Base-by-base conservation (phyloP, 345 rosid genomes). In the Aurinia saxatilis region DNA sequence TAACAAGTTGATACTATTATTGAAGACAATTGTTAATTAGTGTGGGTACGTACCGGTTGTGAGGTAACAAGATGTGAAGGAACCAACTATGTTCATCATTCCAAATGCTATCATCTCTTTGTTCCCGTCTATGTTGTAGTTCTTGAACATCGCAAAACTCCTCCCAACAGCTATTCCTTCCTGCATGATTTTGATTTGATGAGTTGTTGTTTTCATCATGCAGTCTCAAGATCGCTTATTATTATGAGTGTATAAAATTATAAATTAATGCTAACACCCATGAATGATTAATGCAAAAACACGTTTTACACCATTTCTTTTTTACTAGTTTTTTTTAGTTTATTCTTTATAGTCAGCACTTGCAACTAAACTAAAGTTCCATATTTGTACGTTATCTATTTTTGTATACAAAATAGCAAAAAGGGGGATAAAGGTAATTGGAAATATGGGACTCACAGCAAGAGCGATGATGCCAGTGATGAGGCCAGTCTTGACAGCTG, bases 71-170 rank as follows among this genome's bases (percentile, higher is more conserved):
- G 99, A 93, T 44, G 97, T 85, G 82, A 84, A 77, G 9, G 99
- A 90, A 45, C 97, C 99, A 6, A 74, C 90, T 6, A 93, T 84
- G 75, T 93, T 93, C 99, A 93, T 93, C 75, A 80, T 58, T 19
- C 99, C 99, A 42, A 93, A 70, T 4, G 97, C 99, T 16, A 93
- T 81, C 99, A 93, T 93, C 68, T 93, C 99, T 67, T 90, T 93
- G 86, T 93, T 90, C 1, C 97, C 96, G 60, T 93, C 97, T 31
- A 86, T 83, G 69, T 93, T 85, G 72, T 90, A 93, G 75, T 86
- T 82, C 72, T 87, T 93, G 76, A 80, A 80, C 85, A 86, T 82
- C 11, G 99, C 91, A 71, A 93, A 93, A 46, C 92, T 87, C 77
- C 97, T 87, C 14, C 95, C 99, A 0, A 93, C 97, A 0, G 97